These are phyloP conservation scores for Picochlorum sp. DNA, from an alignment of 139 green algal genomes.

Conservation along the genomic window DNA sequence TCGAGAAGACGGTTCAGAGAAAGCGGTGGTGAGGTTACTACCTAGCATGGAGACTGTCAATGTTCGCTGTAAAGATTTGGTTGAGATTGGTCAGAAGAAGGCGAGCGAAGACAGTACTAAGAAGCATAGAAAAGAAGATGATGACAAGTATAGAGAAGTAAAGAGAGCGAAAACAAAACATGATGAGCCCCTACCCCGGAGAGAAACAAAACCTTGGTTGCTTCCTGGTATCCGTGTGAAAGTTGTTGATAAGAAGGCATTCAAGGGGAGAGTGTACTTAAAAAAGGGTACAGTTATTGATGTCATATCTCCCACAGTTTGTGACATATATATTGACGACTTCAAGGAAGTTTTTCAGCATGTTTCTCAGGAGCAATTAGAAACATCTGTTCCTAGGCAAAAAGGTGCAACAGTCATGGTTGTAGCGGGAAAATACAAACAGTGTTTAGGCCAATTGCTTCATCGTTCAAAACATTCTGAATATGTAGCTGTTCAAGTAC, in stretches of 20 bases:
- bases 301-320: conserved; percentile 44
- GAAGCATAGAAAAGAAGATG: conserved; percentile 3
- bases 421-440: conserved; percentile 44
- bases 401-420: conserved; percentile 54
- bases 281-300: conserved; percentile 67
- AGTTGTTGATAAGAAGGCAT: conserved; percentile 59
- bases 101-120: background rate
- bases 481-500: conserved; percentile 60
- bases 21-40: background rate
- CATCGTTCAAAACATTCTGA: conserved; percentile 30
- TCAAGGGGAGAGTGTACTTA: conserved; percentile 55
- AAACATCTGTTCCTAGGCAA: conserved; percentile 68
- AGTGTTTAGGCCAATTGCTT: conserved; percentile 44
- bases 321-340: conserved; percentile 57
- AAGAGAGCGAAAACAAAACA: conserved; percentile 1
- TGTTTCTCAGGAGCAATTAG: conserved; percentile 46
- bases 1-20: background rate
- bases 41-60: background rate
- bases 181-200: too few relatives aligned
- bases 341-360: conserved; percentile 31
- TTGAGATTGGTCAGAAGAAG: conserved; percentile 28
- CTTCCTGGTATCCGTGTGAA: conserved; percentile 43
- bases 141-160: background rate
- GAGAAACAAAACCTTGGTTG: conserved; percentile 33
- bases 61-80: background rate